Base-by-base conservation (phyloP, 495 filamentous ascomycete genomes). In the Amniculicola lignicola region DNA sequence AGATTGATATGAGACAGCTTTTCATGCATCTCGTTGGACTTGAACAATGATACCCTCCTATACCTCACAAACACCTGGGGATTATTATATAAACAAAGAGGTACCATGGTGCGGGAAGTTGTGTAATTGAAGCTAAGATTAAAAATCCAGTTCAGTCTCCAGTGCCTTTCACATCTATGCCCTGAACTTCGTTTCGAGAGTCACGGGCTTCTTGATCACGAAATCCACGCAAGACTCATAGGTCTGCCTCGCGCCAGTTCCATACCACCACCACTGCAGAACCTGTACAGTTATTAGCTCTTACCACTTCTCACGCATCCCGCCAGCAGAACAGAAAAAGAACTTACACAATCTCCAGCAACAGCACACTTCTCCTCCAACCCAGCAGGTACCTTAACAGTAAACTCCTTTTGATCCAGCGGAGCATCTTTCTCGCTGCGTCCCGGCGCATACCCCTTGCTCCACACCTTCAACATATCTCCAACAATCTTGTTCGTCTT, bases 231-330 rank as follows among this genome's bases (percentile, higher is more conserved):
- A 63, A 42, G 49, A 54, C 42, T 59, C 61, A 44, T 63, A 63
- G 3, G 61, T 63, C 44, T 63, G 61, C 48, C 56, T 59, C 14
- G 55, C 61, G 11, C 49, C 44, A 6, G 50, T 55, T 1, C 61
- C 61, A 40, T 43, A 55, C 61, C 61, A 63, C 61, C 61, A 63
- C 61, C 61, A 63, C 37, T 63, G 61, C 11, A 63, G 36, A 19
- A 63, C 61, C 59, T 62, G 44, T 23, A 27, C 24, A 11, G 27
- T 4, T 37, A 54, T 50, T 44, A 52, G 35, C 18, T n/a, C n/a
- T 37, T 14, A 44, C 1, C 16, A 35, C 14, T 2, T 22, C 25
- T 16, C 28, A 31, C 25, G 4, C 19, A 31, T 21, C 12, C 12
- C 7, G 11, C 14, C n/a, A 7, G 21, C 40, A 38, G 11, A 38